These are phyloP conservation scores for Plasmodium fragile DNA, from an alignment of 169 alveolate species.

Conservation along the genomic window DNA sequence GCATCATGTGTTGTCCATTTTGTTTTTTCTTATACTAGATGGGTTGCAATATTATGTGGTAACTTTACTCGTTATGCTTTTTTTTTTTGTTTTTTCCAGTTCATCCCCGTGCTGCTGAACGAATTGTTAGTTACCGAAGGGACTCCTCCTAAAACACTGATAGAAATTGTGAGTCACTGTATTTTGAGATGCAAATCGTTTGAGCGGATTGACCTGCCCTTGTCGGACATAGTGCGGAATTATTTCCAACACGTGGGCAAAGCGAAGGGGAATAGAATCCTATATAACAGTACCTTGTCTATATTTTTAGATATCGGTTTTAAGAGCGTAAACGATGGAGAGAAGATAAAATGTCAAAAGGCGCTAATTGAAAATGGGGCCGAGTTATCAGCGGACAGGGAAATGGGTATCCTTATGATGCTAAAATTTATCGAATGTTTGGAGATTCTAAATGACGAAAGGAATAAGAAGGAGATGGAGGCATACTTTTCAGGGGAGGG, in stretches of 20 bases:
- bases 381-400: neutral
- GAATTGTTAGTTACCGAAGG: slow-evolving; percentile 24
- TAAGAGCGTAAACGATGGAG: slow-evolving; percentile 41
- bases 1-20: neutral
- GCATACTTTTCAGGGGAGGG: slow-evolving; percentile 8
- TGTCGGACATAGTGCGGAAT: slow-evolving; percentile 13
- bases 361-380: slow-evolving; percentile 25
- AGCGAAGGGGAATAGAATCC: neutral
- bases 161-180: slow-evolving; percentile 55
- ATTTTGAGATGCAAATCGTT: slow-evolving; percentile 64
- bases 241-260: slow-evolving; percentile 39
- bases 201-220: slow-evolving; percentile 19
- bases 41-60: neutral
- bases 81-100: slow-evolving; percentile 10
- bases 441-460: slow-evolving; percentile 34
- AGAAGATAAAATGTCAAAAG: slow-evolving; percentile 60
- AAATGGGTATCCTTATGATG: slow-evolving; percentile 38
- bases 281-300: slow-evolving; percentile 37
- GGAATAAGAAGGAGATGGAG: slow-evolving; percentile 29
- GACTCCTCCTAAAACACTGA: neutral
- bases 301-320: slow-evolving; percentile 64
- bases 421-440: slow-evolving; percentile 56
- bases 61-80: neutral
- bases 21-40: neutral
- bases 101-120: slow-evolving; percentile 39